Evolutionary conservation across 345 rosid genomes (phyloP).

Genomic region (Raphanus sativus): DNA sequence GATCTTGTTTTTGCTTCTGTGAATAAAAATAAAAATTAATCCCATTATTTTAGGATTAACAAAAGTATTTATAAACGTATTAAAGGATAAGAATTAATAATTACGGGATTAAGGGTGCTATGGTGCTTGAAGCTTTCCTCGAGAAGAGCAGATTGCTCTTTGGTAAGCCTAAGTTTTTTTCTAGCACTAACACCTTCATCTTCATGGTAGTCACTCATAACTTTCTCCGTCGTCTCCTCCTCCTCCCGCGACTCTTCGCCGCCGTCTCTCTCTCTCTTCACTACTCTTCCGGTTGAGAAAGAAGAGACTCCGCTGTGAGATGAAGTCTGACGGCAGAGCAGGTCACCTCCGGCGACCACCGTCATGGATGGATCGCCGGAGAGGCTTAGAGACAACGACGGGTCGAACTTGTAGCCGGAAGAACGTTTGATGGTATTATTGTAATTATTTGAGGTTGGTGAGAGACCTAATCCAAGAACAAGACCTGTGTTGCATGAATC

Average conservation of each 20-base stretch:
- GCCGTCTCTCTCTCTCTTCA: conserved; percentile 64
- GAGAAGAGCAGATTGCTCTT: conserved; percentile 85
- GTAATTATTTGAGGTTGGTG: conserved; percentile 31
- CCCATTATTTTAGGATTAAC: not conserved
- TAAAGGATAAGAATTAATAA: conserved; percentile 1
- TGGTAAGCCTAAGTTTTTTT: conserved; percentile 92
- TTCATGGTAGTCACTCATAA: conserved; percentile 44
- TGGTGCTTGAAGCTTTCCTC: conserved; percentile 97
- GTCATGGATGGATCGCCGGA: conserved; percentile 39
- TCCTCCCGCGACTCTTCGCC: conserved; percentile 51
- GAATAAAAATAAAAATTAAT: not conserved
- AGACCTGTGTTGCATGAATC: conserved; percentile 61
- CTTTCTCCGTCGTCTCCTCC: conserved; percentile 37
- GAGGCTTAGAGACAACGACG: conserved; percentile 55
- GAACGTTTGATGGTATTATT: conserved; percentile 29
- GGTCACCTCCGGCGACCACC: conserved; percentile 27
- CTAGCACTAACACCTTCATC: conserved; percentile 63
- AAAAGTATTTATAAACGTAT: conserved; percentile 11
- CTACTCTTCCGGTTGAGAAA: conserved; percentile 50
- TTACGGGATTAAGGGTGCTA: conserved; percentile 93
- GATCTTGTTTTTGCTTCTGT: conserved; percentile 89
- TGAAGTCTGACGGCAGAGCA: conserved; percentile 54
- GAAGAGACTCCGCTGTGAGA: conserved; percentile 61
- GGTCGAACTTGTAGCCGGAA: conserved; percentile 39
- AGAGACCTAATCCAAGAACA: conserved; percentile 62